Percentiles rank a stretch among this genome's conserved stretches.
These are phyloP conservation scores for Hymenoscyphus fructigenus DNA, from an alignment of 2,329 filamentous ascomycete genomes.

Conservation along the genomic window DNA sequence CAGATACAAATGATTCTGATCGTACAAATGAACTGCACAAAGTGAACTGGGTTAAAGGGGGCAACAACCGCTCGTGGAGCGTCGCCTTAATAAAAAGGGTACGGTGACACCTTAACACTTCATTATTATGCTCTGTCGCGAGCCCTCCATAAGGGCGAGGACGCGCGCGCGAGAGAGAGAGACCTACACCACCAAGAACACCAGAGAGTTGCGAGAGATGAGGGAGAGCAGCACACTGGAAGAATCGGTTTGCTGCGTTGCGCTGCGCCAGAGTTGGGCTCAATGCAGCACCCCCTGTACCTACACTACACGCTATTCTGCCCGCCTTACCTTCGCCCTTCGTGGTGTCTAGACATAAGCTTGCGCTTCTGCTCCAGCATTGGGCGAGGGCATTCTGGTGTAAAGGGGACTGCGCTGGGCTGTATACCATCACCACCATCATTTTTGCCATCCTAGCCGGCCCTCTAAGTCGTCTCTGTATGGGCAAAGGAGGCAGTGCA, in stretches of 20 bases:
- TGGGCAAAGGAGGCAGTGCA: neutral
- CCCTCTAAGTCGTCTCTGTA: neutral
- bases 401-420: neutral
- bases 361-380: constrained; percentile 21
- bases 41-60: constrained; percentile 28
- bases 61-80: constrained; percentile 22
- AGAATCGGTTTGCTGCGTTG: neutral
- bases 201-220: constrained; percentile 2
- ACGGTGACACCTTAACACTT: constrained; percentile 38
- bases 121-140: constrained; percentile 18
- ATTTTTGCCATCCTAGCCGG: neutral
- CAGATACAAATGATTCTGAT: constrained; percentile 32
- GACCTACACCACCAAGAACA: constrained; percentile 14
- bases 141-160: neutral
- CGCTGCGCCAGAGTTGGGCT: neutral
- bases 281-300: neutral
- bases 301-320: neutral
- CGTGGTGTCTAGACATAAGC: constrained; percentile 26
- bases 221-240: constrained; percentile 1
- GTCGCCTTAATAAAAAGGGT: constrained; percentile 32
- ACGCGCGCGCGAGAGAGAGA: constrained; percentile 6
- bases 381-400: neutral
- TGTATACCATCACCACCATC: neutral
- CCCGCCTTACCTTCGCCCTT: constrained; percentile 7
- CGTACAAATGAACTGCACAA: constrained; percentile 37